These are phyloP conservation scores for Pseudogymnoascus sp. DNA, from an alignment of 2,329 filamentous ascomycete genomes.

Conservation along the genomic window DNA sequence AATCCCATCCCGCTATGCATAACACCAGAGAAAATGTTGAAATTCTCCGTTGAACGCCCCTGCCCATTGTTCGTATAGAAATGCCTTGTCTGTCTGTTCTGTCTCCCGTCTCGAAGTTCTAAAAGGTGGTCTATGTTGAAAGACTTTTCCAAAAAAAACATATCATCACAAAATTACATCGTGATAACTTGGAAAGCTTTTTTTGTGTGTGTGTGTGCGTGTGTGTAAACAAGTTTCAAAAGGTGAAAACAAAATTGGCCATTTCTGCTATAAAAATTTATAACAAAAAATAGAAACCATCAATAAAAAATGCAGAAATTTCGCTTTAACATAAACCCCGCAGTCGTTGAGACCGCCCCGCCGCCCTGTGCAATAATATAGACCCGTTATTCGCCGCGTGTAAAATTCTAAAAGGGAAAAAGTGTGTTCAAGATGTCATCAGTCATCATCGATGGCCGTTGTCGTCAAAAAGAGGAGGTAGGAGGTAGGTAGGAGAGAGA, in stretches of 20 bases:
- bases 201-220: not conserved
- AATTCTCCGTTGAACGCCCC: conserved; percentile 28
- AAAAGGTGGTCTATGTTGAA: conserved; percentile 29
- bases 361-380: conserved; percentile 21
- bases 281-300: not conserved
- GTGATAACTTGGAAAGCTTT: not conserved
- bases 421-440: conserved; percentile 9
- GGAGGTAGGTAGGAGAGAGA: conserved; percentile 16
- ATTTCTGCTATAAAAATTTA: not conserved
- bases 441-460: conserved; percentile 2
- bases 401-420: conserved; percentile 20
- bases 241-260: not conserved
- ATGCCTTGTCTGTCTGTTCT: conserved; percentile 15
- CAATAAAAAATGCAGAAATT: conserved; percentile 1
- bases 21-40: conserved; percentile 27
- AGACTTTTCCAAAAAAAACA: conserved; percentile 25
- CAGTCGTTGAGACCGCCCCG: conserved; percentile 29
- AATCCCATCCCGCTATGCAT: not conserved
- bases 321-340: conserved; percentile 16
- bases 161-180: not conserved
- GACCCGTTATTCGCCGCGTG: conserved; percentile 25
- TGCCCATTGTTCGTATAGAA: too few species aligned
- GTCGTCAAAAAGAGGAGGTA: not conserved
- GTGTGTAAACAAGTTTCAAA: not conserved
- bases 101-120: conserved; percentile 11